Evolutionary conservation across 1,139 yeast species (phyloP), one percentile per base, ranked within the genome.

Genomic region (Wickerhamomyces sp.): DNA sequence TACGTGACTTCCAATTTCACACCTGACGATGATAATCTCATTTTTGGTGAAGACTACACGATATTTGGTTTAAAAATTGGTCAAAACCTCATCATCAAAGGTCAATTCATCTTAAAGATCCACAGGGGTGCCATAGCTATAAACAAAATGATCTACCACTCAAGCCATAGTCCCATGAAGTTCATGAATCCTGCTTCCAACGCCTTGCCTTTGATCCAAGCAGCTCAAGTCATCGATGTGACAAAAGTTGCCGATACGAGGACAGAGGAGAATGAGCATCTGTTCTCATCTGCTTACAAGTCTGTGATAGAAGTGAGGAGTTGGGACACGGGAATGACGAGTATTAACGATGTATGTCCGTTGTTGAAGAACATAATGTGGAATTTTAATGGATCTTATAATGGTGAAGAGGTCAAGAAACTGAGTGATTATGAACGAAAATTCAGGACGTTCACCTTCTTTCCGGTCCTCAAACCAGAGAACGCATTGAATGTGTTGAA

Each of bases 121-220:
- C 65, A 72, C 34, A 62, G 75, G 47, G 95, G 95, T 13, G 75
- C 79, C 1, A 51, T 74, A 2, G 52, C 66, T 0, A 52, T 78
- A 10, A 64, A 82, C 32, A 82, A 83, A 23, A 68, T 73, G 4
- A 61, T 65, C 12, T 74, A 70, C 46, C 68, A 68, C 41, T 61
- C 78, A 2, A 56, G 62, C 22, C 53, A 62, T 16, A 42, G 49
- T 5, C 47, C 52, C 0, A 51, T 62, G 23, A 48, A 53, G 2
- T 58, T 78, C 10, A 55, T 72, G 41, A 78, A 83, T 16, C 75
- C 87, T 0, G 54, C 64, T 11, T 60, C 78, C 0, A 69, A 67
- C 24, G 67, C 85, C 1, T 52, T 79, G 19, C 83, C 89, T 0
- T 55, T 75, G 8, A 64, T 83, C 8, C 67, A 70, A 12, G 63